A percentile compares a stretch with the other conserved stretches of the same genome.
Evolutionary conservation across 2,329 filamentous ascomycete genomes (phyloP).

Genomic region (Alternaria rosae): DNA sequence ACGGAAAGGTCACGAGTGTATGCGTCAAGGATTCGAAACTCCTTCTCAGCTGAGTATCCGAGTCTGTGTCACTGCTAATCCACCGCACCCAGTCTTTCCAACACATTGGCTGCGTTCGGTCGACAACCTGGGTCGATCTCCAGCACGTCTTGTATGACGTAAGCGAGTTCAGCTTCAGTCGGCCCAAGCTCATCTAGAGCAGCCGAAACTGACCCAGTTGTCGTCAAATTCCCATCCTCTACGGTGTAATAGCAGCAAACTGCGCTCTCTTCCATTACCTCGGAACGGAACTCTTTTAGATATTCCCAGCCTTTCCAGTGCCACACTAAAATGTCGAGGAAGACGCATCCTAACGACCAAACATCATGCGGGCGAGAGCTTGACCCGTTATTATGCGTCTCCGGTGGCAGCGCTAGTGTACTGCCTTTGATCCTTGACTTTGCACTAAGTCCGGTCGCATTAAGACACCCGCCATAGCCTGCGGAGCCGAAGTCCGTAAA

Average conservation of each 20-base stretch:
- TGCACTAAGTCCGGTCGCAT: neutral
- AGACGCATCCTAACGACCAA: neutral
- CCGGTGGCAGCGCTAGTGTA: neutral
- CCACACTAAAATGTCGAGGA: neutral
- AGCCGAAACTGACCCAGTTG: neutral
- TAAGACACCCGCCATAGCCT: neutral
- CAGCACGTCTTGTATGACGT: neutral
- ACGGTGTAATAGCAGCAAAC: neutral
- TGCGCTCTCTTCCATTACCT: neutral
- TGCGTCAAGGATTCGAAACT: neutral
- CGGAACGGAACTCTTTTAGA: neutral
- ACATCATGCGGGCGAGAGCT: neutral
- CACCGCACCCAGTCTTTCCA: neutral
- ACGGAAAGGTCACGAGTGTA: neutral
- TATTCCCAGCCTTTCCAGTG: neutral
- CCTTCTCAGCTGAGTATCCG: neutral
- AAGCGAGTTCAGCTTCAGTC: neutral
- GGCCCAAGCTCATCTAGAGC: neutral
- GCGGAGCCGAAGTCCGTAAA: neutral
- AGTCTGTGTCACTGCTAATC: neutral
- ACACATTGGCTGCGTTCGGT: neutral
- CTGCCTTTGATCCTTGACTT: neutral
- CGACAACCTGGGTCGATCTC: neutral
- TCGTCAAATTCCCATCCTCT: neutral
- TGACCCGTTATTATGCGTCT: neutral